A percentile compares a stretch with the other conserved stretches of the same genome.
phyloP scores from a whole-genome alignment of 2,329 filamentous ascomycete genomes.

The Stemphylium beticola region DNA sequence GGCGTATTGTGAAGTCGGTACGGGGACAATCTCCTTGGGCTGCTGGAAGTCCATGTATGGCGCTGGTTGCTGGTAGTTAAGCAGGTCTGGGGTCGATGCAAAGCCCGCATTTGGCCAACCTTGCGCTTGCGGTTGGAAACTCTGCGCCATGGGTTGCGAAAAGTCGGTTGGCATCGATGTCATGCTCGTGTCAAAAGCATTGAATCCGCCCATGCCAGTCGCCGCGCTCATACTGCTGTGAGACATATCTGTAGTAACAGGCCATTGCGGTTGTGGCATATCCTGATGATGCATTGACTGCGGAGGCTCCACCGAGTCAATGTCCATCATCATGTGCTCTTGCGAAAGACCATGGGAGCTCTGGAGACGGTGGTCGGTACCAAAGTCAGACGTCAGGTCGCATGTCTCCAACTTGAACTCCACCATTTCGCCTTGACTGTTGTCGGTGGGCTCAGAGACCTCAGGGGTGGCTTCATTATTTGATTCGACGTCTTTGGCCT shows the following conservation, averaged over 20 bases:
- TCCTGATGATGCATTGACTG: constrained; percentile 40
- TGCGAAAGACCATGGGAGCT: constrained; percentile 41
- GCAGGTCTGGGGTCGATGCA: constrained; percentile 42
- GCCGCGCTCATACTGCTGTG: constrained; percentile 37
- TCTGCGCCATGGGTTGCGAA: constrained; percentile 40
- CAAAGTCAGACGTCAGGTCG: constrained; percentile 34
- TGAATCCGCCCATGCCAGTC: constrained; percentile 37
- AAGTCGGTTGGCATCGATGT: constrained; percentile 40
- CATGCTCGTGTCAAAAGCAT: constrained; percentile 39
- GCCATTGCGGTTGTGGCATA: constrained; percentile 42
- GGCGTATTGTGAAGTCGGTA: constrained; percentile 44
- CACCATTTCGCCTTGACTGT: constrained; percentile 40
- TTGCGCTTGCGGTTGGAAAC: constrained; percentile 38
- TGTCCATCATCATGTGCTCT: constrained; percentile 45
- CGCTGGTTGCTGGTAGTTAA: constrained; percentile 40
- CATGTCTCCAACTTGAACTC: constrained; percentile 45
- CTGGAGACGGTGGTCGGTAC: constrained; percentile 32
- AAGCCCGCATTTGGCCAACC: constrained; percentile 46
- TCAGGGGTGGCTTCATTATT: constrained; percentile 33
- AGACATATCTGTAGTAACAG: constrained; percentile 43
- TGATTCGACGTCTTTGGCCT: constrained; percentile 37
- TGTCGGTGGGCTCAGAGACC: constrained; percentile 31
- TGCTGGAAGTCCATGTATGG: constrained; percentile 41
- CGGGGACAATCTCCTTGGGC: constrained; percentile 40
- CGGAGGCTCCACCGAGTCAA: constrained; percentile 42